These are phyloP conservation scores for Euphorbia lathyris DNA, from an alignment of 345 rosid genomes.

Conservation along the genomic window DNA sequence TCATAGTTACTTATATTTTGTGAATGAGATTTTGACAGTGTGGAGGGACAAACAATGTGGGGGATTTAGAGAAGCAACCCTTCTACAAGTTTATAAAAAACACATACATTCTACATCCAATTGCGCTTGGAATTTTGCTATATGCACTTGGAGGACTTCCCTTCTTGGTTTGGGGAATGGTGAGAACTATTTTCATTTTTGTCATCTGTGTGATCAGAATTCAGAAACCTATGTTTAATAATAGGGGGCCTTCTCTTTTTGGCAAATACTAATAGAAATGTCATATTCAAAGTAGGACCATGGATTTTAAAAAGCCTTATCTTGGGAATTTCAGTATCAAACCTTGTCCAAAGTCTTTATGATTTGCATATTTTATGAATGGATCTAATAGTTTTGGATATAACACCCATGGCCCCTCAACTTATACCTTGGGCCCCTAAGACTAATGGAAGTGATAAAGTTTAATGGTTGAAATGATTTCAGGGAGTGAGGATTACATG, in stretches of 20 bases:
- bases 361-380: no score
- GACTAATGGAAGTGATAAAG: no score
- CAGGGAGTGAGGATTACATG: conserved; percentile 70
- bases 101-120: conserved; percentile 72
- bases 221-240: no score
- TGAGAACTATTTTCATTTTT: no score
- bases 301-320: conserved; percentile 14
- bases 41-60: conserved; percentile 76
- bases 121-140: conserved; percentile 52
- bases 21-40: conserved; percentile 40
- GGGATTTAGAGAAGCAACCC: conserved; percentile 77
- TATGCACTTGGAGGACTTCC: conserved; percentile 74
- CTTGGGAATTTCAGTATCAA: not conserved
- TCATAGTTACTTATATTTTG: no score
- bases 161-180: conserved; percentile 96
- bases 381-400: no score
- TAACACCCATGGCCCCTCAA: no score
- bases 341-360: not conserved
- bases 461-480: conserved; percentile 9
- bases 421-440: no score
- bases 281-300: conserved; percentile 3
- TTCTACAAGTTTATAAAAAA: conserved; percentile 61
- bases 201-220: no score
- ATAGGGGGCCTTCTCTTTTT: conserved; percentile 9
- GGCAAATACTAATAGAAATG: not conserved